A percentile compares a stretch with the other conserved stretches of the same genome.
Evolutionary conservation across 768 basidiomycete genomes (phyloP).

Genomic region (Pleurotus citrinopileatus): DNA sequence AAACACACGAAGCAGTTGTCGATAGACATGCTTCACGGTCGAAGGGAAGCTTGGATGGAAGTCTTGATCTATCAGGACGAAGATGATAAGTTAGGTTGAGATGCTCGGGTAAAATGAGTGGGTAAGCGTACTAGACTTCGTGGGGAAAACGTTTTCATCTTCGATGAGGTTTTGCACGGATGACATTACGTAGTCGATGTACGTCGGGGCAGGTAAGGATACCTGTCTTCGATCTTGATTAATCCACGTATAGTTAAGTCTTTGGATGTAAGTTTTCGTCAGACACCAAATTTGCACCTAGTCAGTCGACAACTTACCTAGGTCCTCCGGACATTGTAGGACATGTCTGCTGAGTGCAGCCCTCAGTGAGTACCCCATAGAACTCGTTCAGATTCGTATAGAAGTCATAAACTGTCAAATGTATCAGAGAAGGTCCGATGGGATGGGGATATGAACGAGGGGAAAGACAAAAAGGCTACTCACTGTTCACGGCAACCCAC

Average conservation of each 20-base stretch:
- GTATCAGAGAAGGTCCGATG: slow-evolving; percentile 1
- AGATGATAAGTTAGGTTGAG: not conserved
- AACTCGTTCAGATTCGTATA: slow-evolving; percentile 97
- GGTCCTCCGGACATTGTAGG: slow-evolving; percentile 90
- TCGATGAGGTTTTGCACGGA: slow-evolving; percentile 93
- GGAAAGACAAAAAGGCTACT: slow-evolving; percentile 23
- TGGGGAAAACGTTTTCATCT: slow-evolving; percentile 93
- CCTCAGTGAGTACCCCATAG: slow-evolving; percentile 91
- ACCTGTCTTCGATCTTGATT: slow-evolving; percentile 89
- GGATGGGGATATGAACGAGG: not conserved
- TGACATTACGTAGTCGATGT: slow-evolving; percentile 98
- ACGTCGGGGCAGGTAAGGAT: slow-evolving; percentile 87
- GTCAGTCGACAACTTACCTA: slow-evolving; percentile 40
- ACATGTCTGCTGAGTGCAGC: slow-evolving; percentile 87
- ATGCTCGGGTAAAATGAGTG: not conserved
- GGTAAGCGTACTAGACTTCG: slow-evolving; percentile 75
- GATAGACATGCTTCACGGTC: slow-evolving; percentile 91
- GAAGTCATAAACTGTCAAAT: slow-evolving; percentile 83
- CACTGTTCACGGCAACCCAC: slow-evolving; percentile 95
- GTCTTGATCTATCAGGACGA: slow-evolving; percentile 62
- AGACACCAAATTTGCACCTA: not conserved
- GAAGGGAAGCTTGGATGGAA: slow-evolving; percentile 89
- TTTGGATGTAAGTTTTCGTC: slow-evolving; percentile 23
- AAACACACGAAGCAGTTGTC: slow-evolving; percentile 94
- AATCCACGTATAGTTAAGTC: slow-evolving; percentile 93